These are phyloP conservation scores for Elaeis guineensis DNA, from an alignment of 176 grass and related monocot genomes.

Conservation along the genomic window DNA sequence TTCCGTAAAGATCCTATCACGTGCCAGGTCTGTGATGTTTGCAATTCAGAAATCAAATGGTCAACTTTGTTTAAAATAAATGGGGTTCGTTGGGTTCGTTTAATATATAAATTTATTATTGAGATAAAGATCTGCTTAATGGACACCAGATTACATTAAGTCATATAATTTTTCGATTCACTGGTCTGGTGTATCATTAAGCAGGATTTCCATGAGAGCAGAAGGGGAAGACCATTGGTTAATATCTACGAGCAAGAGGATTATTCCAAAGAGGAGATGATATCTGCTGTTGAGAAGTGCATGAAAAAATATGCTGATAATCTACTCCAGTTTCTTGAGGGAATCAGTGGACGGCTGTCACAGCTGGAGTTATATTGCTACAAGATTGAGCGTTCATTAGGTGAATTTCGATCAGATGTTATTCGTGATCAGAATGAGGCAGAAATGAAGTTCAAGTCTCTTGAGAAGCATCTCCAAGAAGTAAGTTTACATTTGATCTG, in stretches of 20 bases:
- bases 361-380: slow-evolving; percentile 82
- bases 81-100: too few species aligned
- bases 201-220: slow-evolving; percentile 64
- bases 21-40: too few species aligned
- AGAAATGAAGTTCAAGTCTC: slow-evolving; percentile 51
- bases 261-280: slow-evolving; percentile 45
- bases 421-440: slow-evolving; percentile 59
- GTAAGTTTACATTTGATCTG: slow-evolving; percentile 30
- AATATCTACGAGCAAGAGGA: slow-evolving; percentile 71
- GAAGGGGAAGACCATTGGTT: slow-evolving; percentile 48
- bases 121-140: too few species aligned
- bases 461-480: slow-evolving; percentile 81
- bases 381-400: slow-evolving; percentile 76
- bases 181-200: not conserved
- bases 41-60: too few species aligned
- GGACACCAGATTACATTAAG: too few species aligned
- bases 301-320: slow-evolving; percentile 98
- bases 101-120: too few species aligned
- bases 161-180: too few species aligned
- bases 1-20: too few species aligned
- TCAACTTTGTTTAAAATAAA: too few species aligned
- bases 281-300: slow-evolving; percentile 63
- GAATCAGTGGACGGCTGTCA: slow-evolving; percentile 69
- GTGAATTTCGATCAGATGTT: slow-evolving; percentile 73
- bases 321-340: slow-evolving; percentile 69